Base-by-base conservation (phyloP, 1,284 basidiomycete species). In the Athelia psychrophila region DNA sequence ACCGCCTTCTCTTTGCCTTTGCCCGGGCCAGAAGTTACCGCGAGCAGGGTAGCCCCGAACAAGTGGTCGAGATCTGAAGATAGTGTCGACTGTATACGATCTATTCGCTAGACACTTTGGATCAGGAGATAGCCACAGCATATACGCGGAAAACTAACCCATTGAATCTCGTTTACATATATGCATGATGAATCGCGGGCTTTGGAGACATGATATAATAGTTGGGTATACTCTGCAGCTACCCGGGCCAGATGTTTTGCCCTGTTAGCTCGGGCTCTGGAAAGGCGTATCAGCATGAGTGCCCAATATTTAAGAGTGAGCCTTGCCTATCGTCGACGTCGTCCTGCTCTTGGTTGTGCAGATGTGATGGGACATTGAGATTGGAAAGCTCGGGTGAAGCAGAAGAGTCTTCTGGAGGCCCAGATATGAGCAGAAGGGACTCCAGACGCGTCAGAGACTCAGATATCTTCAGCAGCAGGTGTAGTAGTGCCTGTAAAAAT, bases 151-250 rank as follows among this genome's bases (percentile, higher is more conserved):
- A n/a, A 61, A 84, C 91, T 74, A 68, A 95, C 94, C 80, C 88
- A 90, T 76, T 92, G 84, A 15, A 94, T 80, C 56, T 89, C 86
- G 52, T 88, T 80, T 2, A 95, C 83, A 60, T 93, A 93, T 9
- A 77, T 78, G 64, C 91, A 92, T 2, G 80, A 78, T 59, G 93
- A 86, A 12, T 74, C 73, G 10, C 82, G 77, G 16, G 94, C 92
- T 66, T 97, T 95, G 16, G 84, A 80, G 35, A 85, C 80, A 59
- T 97, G 89, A 66, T 98, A 98, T 32, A 93, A 76, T n/a, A 98
- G 78, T 64, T 98, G 94, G 2, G 83, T 92, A 65, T 95, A 97
- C 68, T 97, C 95, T 12, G 86, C 78, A 12, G 94, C 93, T 15
- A 95, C 89, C 47, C 95, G 83, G 15, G 83, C 80, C 3, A 98